Evolutionary conservation across 257 asterid species (phyloP).

Genomic region (Solanum stenotomum): DNA sequence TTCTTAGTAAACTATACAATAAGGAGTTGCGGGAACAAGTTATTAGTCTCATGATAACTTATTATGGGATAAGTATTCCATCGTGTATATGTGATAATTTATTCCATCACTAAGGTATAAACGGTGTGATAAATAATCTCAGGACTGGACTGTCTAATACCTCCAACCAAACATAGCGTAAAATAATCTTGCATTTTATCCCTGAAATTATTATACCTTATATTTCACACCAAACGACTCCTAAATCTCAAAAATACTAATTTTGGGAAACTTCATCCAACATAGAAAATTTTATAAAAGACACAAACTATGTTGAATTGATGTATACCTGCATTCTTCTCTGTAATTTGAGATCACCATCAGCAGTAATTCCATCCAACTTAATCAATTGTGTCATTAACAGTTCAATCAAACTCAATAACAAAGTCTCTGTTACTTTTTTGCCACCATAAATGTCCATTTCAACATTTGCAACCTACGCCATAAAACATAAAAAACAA

Average conservation of each 20-base stretch:
- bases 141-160: too few relatives aligned
- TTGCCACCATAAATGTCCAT: constrained; percentile 63
- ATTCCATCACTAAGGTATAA: too few relatives aligned
- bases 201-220: too few relatives aligned
- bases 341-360: constrained; percentile 79
- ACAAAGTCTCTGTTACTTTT: constrained; percentile 54
- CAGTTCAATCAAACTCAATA: constrained; percentile 58
- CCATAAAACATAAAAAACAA: background rate
- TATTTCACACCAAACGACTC: too few relatives aligned
- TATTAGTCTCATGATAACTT: too few relatives aligned
- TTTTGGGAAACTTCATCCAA: background rate
- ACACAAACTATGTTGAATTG: background rate
- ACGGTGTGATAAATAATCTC: accelerated
- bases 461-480: constrained; percentile 65
- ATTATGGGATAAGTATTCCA: too few relatives aligned
- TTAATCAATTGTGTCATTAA: constrained; percentile 80
- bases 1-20: background rate
- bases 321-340: constrained; percentile 79
- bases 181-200: too few relatives aligned
- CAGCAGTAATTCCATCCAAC: constrained; percentile 76
- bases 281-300: background rate
- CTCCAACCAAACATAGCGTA: too few relatives aligned
- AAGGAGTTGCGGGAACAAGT: too few relatives aligned
- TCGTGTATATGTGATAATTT: too few relatives aligned
- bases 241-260: background rate